Evolutionary conservation across 805 yeast species (phyloP).

Genomic region (Yarrowia sp.): DNA sequence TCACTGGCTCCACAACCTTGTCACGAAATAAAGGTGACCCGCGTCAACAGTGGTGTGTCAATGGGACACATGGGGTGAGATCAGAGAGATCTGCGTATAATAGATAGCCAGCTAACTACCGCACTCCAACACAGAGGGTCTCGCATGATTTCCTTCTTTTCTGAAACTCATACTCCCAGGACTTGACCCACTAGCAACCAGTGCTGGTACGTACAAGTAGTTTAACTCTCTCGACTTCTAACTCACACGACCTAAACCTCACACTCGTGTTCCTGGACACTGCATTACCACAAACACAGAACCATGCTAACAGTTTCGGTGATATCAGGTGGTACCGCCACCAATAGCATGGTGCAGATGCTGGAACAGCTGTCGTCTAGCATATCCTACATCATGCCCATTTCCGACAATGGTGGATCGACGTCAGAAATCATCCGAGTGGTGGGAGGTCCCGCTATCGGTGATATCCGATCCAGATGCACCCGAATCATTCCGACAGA

Average conservation of each 20-base stretch:
- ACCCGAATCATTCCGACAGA: conserved; percentile 61
- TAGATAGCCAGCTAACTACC: too few relatives aligned
- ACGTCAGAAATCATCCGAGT: conserved; percentile 83
- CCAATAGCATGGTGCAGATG: conserved; percentile 67
- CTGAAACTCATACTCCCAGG: too few relatives aligned
- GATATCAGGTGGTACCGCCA: conserved; percentile 52
- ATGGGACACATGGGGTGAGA: background rate
- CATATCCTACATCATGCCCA: conserved; percentile 70
- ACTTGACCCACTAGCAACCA: too few relatives aligned
- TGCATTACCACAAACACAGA: background rate
- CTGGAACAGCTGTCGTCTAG: conserved; percentile 46
- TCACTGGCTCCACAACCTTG: background rate
- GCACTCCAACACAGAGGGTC: too few relatives aligned
- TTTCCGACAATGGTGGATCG: conserved; percentile 92
- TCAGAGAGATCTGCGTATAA: background rate
- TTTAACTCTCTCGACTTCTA: background rate
- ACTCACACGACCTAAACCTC: conserved; percentile 1
- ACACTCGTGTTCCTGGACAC: background rate
- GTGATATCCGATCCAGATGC: conserved; percentile 81
- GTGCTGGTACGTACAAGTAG: too few relatives aligned
- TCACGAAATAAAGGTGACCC: background rate
- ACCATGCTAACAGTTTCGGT: conserved; percentile 33
- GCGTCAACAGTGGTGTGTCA: background rate
- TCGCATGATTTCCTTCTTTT: too few relatives aligned
- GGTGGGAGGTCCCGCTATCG: conserved; percentile 93